phyloP scores from a whole-genome alignment of 148 eudicot genomes.

The Amaranthus hypochondriacus region DNA sequence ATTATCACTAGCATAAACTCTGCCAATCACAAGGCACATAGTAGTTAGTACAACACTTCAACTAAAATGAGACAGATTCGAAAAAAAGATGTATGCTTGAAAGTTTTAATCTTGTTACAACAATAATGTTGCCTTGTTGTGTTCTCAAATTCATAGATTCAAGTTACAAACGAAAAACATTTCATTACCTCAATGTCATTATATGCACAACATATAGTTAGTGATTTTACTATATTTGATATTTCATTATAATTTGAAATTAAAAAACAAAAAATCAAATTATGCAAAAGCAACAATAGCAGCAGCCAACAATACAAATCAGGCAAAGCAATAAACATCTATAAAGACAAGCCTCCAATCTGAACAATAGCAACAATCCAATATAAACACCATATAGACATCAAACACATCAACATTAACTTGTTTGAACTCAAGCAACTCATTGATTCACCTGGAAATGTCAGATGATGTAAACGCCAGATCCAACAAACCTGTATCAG shows the following conservation, averaged over 20 bases:
- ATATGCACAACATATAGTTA: too few species aligned
- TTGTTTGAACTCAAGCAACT: not conserved
- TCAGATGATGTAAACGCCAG: slow-evolving; percentile 60
- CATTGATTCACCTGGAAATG: slow-evolving; percentile 53
- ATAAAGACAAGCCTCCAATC: too few species aligned
- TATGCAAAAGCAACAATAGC: too few species aligned
- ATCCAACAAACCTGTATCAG: slow-evolving; percentile 62
- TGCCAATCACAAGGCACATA: slow-evolving; percentile 24
- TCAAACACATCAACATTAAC: too few species aligned
- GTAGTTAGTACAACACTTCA: slow-evolving; percentile 9
- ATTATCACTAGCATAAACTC: slow-evolving; percentile 80
- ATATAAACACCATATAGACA: too few species aligned
- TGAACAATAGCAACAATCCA: too few species aligned
- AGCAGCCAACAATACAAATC: too few species aligned
- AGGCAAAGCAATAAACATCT: too few species aligned
- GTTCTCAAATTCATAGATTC: not conserved
- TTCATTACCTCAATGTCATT: too few species aligned
- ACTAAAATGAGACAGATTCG: slow-evolving; percentile 11
- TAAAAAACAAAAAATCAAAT: too few species aligned
- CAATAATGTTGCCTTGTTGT: not conserved
- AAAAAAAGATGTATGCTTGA: not conserved
- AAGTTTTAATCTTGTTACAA: not conserved
- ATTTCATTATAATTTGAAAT: too few species aligned
- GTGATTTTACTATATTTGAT: too few species aligned
- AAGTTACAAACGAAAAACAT: not conserved